Percentiles rank a stretch among this genome's conserved stretches.
Evolutionary conservation across 768 basidiomycete genomes (phyloP).

Genomic region (Lactifluus pinguis): DNA sequence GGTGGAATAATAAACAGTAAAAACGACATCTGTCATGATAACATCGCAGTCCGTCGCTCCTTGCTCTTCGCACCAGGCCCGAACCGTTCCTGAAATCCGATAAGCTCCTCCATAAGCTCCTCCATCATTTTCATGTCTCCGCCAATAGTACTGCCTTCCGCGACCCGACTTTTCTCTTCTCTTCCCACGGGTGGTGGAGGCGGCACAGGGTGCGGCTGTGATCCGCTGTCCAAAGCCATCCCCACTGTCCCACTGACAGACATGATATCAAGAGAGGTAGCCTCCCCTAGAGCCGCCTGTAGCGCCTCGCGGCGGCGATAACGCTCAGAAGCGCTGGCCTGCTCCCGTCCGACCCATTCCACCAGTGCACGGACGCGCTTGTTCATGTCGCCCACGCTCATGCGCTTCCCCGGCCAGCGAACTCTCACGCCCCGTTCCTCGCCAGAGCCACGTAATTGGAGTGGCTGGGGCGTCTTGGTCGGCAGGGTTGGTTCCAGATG

Average conservation of each 20-base stretch:
- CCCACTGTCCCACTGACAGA: slow-evolving; percentile 22
- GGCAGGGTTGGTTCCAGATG: slow-evolving; percentile 83
- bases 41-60: slow-evolving; percentile 27
- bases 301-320: slow-evolving; percentile 59
- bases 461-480: slow-evolving; percentile 59
- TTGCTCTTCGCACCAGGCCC: slow-evolving; percentile 45
- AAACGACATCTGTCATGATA: slow-evolving; percentile 21
- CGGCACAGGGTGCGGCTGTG: slow-evolving; percentile 16
- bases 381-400: slow-evolving; percentile 96
- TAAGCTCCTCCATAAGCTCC: slow-evolving; percentile 83
- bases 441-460: slow-evolving; percentile 54
- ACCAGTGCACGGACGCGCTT: slow-evolving; percentile 85
- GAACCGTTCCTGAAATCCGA: slow-evolving; percentile 81
- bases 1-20: background rate
- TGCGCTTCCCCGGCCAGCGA: slow-evolving; percentile 89
- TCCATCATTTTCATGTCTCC: slow-evolving; percentile 67
- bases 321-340: slow-evolving; percentile 67
- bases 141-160: background rate
- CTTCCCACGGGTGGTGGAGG: slow-evolving; percentile 15
- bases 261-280: slow-evolving; percentile 2
- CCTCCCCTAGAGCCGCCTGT: slow-evolving; percentile 40
- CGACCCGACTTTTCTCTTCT: slow-evolving; percentile 17
- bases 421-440: slow-evolving; percentile 76
- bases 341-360: slow-evolving; percentile 90
- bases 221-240: slow-evolving; percentile 29